A percentile compares a stretch with the other conserved stretches of the same genome.
These are phyloP conservation scores for Microdochium bolleyi DNA, from an alignment of 2,329 filamentous ascomycete species.

Conservation along the genomic window DNA sequence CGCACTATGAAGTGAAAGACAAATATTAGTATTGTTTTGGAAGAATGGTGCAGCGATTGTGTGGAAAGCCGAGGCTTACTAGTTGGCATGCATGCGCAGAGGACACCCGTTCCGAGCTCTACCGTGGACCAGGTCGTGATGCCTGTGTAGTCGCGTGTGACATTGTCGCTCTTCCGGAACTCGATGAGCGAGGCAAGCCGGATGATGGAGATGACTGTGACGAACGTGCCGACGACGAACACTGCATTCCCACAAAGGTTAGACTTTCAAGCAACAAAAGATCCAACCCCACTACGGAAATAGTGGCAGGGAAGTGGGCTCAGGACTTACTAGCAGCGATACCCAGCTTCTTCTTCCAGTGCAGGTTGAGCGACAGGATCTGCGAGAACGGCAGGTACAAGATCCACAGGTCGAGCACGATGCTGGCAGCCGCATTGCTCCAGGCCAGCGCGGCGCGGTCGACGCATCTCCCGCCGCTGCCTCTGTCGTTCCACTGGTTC, in stretches of 20 bases:
- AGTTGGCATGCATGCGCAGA: not conserved
- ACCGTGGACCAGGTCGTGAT: slow-evolving; percentile 5
- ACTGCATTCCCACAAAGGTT: not conserved
- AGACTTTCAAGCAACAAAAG: not conserved
- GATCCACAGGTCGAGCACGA: slow-evolving; percentile 33
- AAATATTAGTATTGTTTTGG: slow-evolving; percentile 1
- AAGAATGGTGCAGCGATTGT: not conserved
- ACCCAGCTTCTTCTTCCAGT: slow-evolving; percentile 39
- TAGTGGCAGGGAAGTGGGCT: not conserved
- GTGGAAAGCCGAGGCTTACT: not conserved
- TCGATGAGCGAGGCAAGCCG: slow-evolving; percentile 5
- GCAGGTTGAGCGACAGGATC: slow-evolving; percentile 22
- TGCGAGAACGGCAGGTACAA: slow-evolving; percentile 30
- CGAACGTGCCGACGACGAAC: not conserved
- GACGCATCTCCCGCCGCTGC: slow-evolving; percentile 29
- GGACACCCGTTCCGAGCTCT: slow-evolving; percentile 2
- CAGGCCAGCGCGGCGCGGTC: slow-evolving; percentile 30
- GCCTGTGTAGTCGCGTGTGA: slow-evolving; percentile 4
- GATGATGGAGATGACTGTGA: slow-evolving; percentile 6
- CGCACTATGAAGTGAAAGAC: slow-evolving; percentile 2
- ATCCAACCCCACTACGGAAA: not conserved
- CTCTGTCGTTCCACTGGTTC: slow-evolving; percentile 28
- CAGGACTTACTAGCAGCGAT: slow-evolving; percentile 22
- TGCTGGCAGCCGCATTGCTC: slow-evolving; percentile 31
- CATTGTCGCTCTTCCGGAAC: slow-evolving; percentile 4